Percentiles rank a stretch among this genome's conserved stretches.
Conservation (phyloP, 2,329 filamentous ascomycete genomes). For the Botryosphaeria agaves region DNA sequence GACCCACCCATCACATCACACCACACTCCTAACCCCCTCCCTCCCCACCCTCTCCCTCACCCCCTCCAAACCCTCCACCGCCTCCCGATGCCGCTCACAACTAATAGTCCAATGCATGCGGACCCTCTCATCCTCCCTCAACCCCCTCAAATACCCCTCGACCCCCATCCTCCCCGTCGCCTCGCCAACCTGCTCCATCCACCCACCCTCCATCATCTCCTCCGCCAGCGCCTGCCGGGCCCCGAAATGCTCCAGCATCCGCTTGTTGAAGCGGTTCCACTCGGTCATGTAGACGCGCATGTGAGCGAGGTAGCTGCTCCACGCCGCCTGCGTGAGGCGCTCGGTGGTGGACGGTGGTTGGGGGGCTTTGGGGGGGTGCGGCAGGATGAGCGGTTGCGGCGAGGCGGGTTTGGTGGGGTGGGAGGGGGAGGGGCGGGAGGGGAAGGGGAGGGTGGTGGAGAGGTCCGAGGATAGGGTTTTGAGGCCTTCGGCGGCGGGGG, state of each 20-base stretch:
- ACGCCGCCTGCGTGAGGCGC: slow-evolving; percentile 28
- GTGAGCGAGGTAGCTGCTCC: slow-evolving; percentile 32
- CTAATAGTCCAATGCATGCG: slow-evolving; percentile 42
- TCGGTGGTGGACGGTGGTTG: slow-evolving; percentile 18
- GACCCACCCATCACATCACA: too few relatives aligned
- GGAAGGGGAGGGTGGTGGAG: slow-evolving; percentile 37
- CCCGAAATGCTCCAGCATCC: slow-evolving; percentile 38
- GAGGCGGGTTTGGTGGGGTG: slow-evolving; percentile 22
- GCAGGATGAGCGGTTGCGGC: slow-evolving; percentile 26
- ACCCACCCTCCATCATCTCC: slow-evolving; percentile 17
- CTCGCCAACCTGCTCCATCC: slow-evolving; percentile 8
- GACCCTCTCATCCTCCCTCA: slow-evolving; percentile 48
- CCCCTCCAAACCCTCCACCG: slow-evolving; percentile 40
- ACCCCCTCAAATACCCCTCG: slow-evolving; percentile 38
- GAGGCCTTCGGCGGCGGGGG: slow-evolving; percentile 29
- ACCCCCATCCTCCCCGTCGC: slow-evolving; percentile 31
- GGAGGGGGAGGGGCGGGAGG: slow-evolving; percentile 31
- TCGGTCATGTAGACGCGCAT: slow-evolving; percentile 38
- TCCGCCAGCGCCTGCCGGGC: slow-evolving; percentile 30
- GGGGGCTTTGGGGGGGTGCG: slow-evolving; percentile 30
- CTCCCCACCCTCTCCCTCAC: slow-evolving; percentile 23
- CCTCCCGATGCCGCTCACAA: slow-evolving; percentile 40
- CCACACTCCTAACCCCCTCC: background rate
- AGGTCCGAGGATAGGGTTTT: slow-evolving; percentile 33
- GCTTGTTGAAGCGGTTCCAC: slow-evolving; percentile 37